phyloP scores from a whole-genome alignment of 2,329 filamentous ascomycete genomes.

The Talaromyces sp. region DNA sequence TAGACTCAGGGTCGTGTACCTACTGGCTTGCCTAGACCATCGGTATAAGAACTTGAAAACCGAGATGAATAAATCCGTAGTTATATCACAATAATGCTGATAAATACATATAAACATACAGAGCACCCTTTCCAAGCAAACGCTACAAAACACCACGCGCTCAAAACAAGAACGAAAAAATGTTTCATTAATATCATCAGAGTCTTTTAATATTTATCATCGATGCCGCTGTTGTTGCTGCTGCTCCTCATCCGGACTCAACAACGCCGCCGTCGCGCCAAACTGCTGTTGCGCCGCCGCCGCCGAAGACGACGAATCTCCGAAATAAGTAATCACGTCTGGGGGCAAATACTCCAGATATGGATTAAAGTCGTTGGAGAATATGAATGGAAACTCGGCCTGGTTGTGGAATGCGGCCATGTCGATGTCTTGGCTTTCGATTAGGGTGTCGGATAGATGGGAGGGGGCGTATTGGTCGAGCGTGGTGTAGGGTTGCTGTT shows the following conservation, averaged over 20 bases:
- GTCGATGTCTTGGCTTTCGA: constrained; percentile 75
- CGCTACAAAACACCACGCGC: neutral
- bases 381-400: constrained; percentile 39
- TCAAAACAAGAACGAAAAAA: neutral
- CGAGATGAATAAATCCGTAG: neutral
- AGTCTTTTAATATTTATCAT: neutral
- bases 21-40: too few species aligned
- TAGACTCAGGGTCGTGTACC: too few species aligned
- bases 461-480: constrained; percentile 20
- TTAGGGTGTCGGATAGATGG: constrained; percentile 55
- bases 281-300: neutral
- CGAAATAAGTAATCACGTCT: constrained; percentile 61
- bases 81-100: neutral
- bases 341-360: constrained; percentile 73
- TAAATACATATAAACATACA: neutral
- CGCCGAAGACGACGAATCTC: constrained; percentile 31
- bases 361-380: constrained; percentile 63
- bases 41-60: too few species aligned
- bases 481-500: neutral
- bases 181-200: neutral
- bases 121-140: neutral
- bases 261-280: neutral
- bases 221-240: neutral
- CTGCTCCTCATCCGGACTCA: neutral
- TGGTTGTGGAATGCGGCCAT: constrained; percentile 60